These are phyloP conservation scores for Entomortierella beljakovae DNA, from an alignment of 192 early-diverging fungal species.

Conservation along the genomic window DNA sequence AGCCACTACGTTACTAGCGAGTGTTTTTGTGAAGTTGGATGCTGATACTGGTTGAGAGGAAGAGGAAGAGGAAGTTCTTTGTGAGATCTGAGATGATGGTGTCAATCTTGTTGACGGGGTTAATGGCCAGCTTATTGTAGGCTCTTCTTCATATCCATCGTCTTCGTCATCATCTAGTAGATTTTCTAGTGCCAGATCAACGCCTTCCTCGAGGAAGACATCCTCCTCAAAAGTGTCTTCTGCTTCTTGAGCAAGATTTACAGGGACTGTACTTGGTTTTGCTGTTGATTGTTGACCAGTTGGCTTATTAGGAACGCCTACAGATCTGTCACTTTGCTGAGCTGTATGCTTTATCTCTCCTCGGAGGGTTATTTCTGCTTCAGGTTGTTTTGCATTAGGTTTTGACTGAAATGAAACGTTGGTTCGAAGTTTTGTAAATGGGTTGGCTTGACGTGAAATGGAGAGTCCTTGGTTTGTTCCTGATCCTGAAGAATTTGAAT, in stretches of 20 bases:
- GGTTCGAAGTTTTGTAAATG: slow-evolving; percentile 12
- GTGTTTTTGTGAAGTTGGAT: background rate
- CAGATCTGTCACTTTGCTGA: background rate
- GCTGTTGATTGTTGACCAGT: background rate
- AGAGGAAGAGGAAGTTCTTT: too few species aligned
- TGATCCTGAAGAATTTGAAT: background rate
- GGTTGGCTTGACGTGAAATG: slow-evolving; percentile 7
- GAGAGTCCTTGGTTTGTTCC: background rate
- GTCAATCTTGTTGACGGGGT: background rate
- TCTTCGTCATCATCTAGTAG: slow-evolving; percentile 4
- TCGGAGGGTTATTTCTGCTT: too few species aligned
- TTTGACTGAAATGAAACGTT: background rate
- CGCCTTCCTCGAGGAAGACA: slow-evolving; percentile 13
- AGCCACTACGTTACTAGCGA: too few species aligned
- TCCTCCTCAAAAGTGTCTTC: slow-evolving; percentile 17
- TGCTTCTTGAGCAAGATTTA: background rate
- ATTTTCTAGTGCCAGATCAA: slow-evolving; percentile 11
- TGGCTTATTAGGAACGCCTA: background rate
- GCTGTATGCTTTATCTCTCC: too few species aligned
- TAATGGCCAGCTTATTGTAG: slow-evolving; percentile 8
- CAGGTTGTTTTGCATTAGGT: background rate
- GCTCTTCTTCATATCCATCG: background rate
- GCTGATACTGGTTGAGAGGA: background rate
- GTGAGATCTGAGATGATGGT: slow-evolving; percentile 2
- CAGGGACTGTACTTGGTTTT: background rate